Evolutionary conservation across 2,329 filamentous ascomycete species (phyloP), one percentile per base, ranked within the genome.

Genomic region (Neurospora crassa): DNA sequence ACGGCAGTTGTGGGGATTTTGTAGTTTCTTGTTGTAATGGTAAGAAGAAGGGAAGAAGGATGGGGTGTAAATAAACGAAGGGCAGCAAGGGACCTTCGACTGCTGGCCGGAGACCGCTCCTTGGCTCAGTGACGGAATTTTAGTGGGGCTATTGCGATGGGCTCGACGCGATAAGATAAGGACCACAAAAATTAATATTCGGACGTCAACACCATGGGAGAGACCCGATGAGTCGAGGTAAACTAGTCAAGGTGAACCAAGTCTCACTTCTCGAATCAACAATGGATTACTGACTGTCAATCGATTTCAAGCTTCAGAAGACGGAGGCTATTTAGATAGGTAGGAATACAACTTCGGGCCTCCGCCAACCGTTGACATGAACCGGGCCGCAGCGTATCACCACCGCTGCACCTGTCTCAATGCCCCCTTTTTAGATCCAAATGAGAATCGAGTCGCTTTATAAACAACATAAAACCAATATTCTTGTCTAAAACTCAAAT

Each of bases 361-460:
- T 63, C 53, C 53, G 53, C 53, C 53, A 63, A 63, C 53, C 29
- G 24, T 63, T 37, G 53, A 34, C 53, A 63, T 37, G 53, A 63
- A 63, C 53, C 53, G 53, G 53, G 29, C 29, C 24, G 29, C 53
- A 63, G 8, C 53, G 53, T 16, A 63, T 63, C 53, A 63, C 53
- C 24, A 63, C 53, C 53, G 53, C 53, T 63, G 14, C 18, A 11
- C 53, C 53, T 63, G 53, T 63, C 53, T 63, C 53, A 29, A 63
- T 71, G 67, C 71, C 70, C 70, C 69, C 70, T 72, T 74, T 74
- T 68, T 68, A 41, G 53, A 69, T 71, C 73, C 69, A 72, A 69
- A 69, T 59, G 70, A 71, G 72, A 69, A 70, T 74, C 71, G 70
- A 72, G 72, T 63, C 69, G 70, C 72, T 69, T 68, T 71, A 70